Conservation (phyloP, 1,139 yeast genomes). For the Saccharomyces hybrid region DNA sequence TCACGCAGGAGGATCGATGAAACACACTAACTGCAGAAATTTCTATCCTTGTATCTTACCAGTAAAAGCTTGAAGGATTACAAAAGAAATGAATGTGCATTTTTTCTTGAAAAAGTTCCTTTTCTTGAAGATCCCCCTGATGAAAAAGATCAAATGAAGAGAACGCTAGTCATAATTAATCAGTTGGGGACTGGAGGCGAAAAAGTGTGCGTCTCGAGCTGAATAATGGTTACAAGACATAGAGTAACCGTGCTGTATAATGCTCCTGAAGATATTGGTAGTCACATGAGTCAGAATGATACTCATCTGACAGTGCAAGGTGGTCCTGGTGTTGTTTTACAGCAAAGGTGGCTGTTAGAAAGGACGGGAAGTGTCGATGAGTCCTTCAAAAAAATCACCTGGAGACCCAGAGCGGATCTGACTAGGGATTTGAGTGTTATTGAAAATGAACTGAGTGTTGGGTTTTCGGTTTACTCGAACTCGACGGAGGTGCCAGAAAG, state of each 20-base stretch:
- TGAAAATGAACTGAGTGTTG: constrained; percentile 14
- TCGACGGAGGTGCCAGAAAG: neutral
- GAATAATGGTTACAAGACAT: neutral
- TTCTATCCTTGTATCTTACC: neutral
- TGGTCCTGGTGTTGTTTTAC: constrained; percentile 9
- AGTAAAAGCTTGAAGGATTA: neutral
- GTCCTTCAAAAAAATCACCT: neutral
- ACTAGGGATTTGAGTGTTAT: constrained; percentile 5
- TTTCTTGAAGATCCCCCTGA: neutral
- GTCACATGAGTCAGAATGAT: constrained; percentile 10
- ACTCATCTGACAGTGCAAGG: constrained; percentile 15
- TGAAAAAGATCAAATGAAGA: neutral
- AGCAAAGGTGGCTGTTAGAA: constrained; percentile 9
- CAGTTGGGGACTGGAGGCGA: neutral
- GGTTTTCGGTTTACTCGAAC: constrained; percentile 19
- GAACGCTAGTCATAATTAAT: constrained; percentile 8
- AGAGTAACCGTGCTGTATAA: constrained; percentile 15
- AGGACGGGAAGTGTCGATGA: neutral
- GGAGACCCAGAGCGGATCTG: neutral
- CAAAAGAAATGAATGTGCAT: too few relatives aligned
- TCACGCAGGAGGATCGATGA: neutral
- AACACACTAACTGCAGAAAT: neutral
- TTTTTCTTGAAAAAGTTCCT: neutral
- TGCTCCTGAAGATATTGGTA: constrained; percentile 12
- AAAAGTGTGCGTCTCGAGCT: neutral